Base-by-base conservation (phyloP, 1,284 basidiomycete genomes). In the Macrocystidia cucumis region DNA sequence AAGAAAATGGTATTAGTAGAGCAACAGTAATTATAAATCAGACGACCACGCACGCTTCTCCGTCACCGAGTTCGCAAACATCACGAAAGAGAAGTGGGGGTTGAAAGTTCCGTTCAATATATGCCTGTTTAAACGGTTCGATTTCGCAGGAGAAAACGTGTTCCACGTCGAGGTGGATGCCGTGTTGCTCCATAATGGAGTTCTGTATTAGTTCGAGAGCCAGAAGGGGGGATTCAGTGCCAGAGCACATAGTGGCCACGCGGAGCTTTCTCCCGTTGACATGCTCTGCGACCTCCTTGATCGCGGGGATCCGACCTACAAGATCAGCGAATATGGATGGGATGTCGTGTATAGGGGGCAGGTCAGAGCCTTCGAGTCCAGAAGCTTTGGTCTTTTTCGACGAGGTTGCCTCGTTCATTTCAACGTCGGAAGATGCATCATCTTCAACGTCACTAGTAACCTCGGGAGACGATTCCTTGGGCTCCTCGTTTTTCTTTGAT, bases 121-220 rank as follows among this genome's bases (percentile, higher is more conserved):
- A 97, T 0, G 92, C 92, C 57, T 97, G 92, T 59, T 97, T 97
- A 73, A 93, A 97, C 1, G 93, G 92, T 54, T 96, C 93, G 44
- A 97, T 96, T 61, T 97, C 92, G 60, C 92, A 96, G 0, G 92
- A 96, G 59, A 97, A 97, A 35, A 96, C 90, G 58, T 97, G 93
- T 49, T 95, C 82, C 42, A 92, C 67, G 22, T 82, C 72, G 32
- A 96, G 63, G 1, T 72, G 64, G 27, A 84, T 51, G 2, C 65
- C 73, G 47, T 78, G 76, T 42, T 83, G 78, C n/a, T 79, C 75
- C 32, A 76, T 60, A 41, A 95, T 76, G 2, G 82, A 71, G 52
- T 72, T 78, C 52, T 69, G 78, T 32, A 96, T 90, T 46, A 96
- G 66, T 27, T 88, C 82, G 24, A 97, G 68, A 6, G 92, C 93